These are phyloP conservation scores for Kodamaea alishanica DNA, from an alignment of 1,139 yeast species.

Conservation along the genomic window DNA sequence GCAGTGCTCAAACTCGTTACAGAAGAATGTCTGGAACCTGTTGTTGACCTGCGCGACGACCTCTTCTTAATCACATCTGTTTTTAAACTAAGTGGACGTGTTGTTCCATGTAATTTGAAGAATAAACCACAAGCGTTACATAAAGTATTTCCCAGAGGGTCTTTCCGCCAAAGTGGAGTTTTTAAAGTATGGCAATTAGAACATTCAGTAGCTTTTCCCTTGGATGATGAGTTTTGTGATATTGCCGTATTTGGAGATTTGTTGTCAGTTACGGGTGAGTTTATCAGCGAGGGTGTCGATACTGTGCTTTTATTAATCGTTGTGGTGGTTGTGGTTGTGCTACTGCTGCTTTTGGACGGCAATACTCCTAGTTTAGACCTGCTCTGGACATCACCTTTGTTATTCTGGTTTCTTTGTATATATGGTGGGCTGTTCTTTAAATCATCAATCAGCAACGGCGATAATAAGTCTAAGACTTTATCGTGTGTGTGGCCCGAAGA, in stretches of 20 bases:
- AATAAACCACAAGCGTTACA: slow-evolving; percentile 63
- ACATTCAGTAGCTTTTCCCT: slow-evolving; percentile 29
- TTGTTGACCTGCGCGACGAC: slow-evolving; percentile 33
- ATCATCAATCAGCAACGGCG: slow-evolving; percentile 42
- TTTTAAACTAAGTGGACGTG: slow-evolving; percentile 51
- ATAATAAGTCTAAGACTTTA: slow-evolving; percentile 34
- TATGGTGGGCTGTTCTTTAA: slow-evolving; percentile 21
- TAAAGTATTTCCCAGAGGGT: slow-evolving; percentile 52
- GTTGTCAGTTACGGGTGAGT: slow-evolving; percentile 6
- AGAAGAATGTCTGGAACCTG: slow-evolving; percentile 7
- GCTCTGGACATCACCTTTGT: neutral
- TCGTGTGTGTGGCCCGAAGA: slow-evolving; percentile 10
- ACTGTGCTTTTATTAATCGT: slow-evolving; percentile 3
- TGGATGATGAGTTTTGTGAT: slow-evolving; percentile 2
- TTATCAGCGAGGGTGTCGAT: slow-evolving; percentile 4
- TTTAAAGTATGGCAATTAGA: slow-evolving; percentile 53
- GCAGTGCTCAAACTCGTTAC: slow-evolving; percentile 4
- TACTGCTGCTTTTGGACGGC: neutral
- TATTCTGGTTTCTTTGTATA: neutral
- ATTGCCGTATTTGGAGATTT: slow-evolving; percentile 3
- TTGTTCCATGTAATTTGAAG: slow-evolving; percentile 55
- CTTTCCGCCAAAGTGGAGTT: slow-evolving; percentile 60
- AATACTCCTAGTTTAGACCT: neutral
- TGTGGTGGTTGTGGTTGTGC: slow-evolving; percentile 6
- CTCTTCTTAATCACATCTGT: slow-evolving; percentile 58